Evolutionary conservation across 768 basidiomycete species (phyloP).

Genomic region (Lactifluus rugatus): DNA sequence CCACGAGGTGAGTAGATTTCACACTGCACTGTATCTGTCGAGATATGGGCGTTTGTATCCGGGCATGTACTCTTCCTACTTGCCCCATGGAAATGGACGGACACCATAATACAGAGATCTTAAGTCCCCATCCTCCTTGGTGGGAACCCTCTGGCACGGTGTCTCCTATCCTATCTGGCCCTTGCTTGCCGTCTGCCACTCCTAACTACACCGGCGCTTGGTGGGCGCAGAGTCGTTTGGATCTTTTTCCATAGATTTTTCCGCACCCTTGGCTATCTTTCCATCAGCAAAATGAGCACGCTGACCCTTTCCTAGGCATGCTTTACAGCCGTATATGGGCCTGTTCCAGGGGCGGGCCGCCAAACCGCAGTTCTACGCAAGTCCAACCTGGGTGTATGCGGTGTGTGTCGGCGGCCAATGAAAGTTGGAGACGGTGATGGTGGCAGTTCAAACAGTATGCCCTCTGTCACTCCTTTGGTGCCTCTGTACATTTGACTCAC

Average conservation of each 20-base stretch:
- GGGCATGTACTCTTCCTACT: not conserved
- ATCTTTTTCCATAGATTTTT: not conserved
- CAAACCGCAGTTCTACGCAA: slow-evolving; percentile 48
- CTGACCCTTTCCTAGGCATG: slow-evolving; percentile 58
- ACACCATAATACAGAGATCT: not conserved
- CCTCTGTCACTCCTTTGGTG: slow-evolving; percentile 23
- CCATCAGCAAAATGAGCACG: not conserved
- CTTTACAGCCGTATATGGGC: slow-evolving; percentile 94
- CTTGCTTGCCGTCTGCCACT: not conserved
- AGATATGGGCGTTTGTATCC: slow-evolving; percentile 2
- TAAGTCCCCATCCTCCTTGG: not conserved
- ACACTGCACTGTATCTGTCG: not conserved
- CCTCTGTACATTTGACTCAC: slow-evolving; percentile 11
- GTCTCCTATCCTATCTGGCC: not conserved
- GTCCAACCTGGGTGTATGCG: slow-evolving; percentile 87
- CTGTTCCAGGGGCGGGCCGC: slow-evolving; percentile 52
- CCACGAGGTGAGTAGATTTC: slow-evolving; percentile 57
- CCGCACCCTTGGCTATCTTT: not conserved
- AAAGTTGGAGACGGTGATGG: slow-evolving; percentile 84
- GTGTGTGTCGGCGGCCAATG: slow-evolving; percentile 95
- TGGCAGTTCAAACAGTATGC: slow-evolving; percentile 80
- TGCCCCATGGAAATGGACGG: not conserved
- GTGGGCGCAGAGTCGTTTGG: not conserved
- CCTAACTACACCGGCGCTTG: not conserved
- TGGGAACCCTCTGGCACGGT: not conserved